Evolutionary conservation across 495 filamentous ascomycete species (phyloP).

Genomic region (Massariosphaeria phaeospora): DNA sequence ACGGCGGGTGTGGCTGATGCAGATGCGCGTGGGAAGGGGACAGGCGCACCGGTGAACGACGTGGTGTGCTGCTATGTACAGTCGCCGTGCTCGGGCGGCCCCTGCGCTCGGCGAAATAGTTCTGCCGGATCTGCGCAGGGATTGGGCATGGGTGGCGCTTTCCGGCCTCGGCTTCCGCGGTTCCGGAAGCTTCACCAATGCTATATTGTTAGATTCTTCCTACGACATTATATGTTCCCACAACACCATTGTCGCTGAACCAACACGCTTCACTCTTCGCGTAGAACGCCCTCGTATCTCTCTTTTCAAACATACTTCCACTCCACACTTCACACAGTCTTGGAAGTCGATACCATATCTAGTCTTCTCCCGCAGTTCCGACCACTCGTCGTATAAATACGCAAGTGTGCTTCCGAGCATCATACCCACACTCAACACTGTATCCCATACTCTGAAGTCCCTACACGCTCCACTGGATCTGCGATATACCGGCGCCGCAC

Average conservation of each 20-base stretch:
- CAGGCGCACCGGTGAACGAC: constrained; percentile 1
- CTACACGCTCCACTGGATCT: too few relatives aligned
- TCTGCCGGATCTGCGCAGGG: constrained; percentile 22
- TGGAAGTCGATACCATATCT: too few relatives aligned
- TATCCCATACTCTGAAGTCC: too few relatives aligned
- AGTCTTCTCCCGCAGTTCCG: background rate
- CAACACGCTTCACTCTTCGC: background rate
- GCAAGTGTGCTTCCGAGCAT: too few relatives aligned
- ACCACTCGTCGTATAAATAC: background rate
- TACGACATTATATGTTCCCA: background rate
- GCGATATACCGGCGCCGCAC: too few relatives aligned
- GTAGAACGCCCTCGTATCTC: too few relatives aligned
- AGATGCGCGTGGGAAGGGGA: background rate
- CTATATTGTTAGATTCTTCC: background rate
- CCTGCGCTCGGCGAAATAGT: too few relatives aligned
- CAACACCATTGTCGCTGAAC: too few relatives aligned
- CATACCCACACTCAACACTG: too few relatives aligned
- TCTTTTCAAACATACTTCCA: too few relatives aligned
- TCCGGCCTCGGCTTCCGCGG: constrained; percentile 9
- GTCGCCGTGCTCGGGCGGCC: background rate
- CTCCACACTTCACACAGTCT: too few relatives aligned
- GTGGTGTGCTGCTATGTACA: background rate
- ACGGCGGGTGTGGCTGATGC: background rate
- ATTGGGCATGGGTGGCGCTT: background rate
- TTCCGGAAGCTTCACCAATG: constrained; percentile 21